These are phyloP conservation scores for Naganishia vishniacii DNA, from an alignment of 768 basidiomycete genomes.

Conservation along the genomic window DNA sequence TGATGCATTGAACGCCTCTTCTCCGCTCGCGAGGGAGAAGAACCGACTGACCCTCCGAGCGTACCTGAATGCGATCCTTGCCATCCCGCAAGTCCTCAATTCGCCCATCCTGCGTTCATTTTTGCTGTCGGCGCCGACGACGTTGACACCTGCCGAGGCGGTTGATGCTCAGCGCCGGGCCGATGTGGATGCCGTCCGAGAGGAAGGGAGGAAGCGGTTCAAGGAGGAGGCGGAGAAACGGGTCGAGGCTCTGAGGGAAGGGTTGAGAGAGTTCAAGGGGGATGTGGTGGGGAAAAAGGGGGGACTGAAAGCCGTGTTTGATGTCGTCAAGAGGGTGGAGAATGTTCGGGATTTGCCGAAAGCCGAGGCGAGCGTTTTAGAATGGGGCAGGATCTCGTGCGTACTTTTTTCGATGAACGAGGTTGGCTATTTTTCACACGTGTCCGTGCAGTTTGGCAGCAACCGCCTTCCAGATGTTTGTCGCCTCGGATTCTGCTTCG, in stretches of 20 bases:
- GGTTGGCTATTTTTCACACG: neutral
- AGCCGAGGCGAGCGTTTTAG: slow-evolving; percentile 81
- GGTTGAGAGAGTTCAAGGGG: slow-evolving; percentile 81
- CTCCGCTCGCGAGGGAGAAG: slow-evolving; percentile 76
- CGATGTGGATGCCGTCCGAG: slow-evolving; percentile 78
- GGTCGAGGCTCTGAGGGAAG: slow-evolving; percentile 76
- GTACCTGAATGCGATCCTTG: slow-evolving; percentile 76
- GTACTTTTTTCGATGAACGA: slow-evolving; percentile 39
- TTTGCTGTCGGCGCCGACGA: slow-evolving; percentile 69
- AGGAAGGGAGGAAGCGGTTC: slow-evolving; percentile 80
- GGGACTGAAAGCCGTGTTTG: slow-evolving; percentile 81
- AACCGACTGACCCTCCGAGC: slow-evolving; percentile 89
- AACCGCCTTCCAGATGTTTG: slow-evolving; percentile 89
- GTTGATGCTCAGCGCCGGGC: slow-evolving; percentile 74
- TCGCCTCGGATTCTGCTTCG: slow-evolving; percentile 86
- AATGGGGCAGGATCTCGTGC: slow-evolving; percentile 96
- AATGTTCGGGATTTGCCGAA: slow-evolving; percentile 69
- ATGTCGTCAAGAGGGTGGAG: slow-evolving; percentile 73
- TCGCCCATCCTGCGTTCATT: slow-evolving; percentile 83
- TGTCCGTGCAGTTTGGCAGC: slow-evolving; percentile 72
- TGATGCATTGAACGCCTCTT: slow-evolving; percentile 28
- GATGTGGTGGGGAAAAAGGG: slow-evolving; percentile 66
- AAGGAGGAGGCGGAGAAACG: slow-evolving; percentile 75
- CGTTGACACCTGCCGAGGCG: slow-evolving; percentile 63
- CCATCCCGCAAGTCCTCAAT: slow-evolving; percentile 66